Percentiles rank a stretch among this genome's conserved stretches.
phyloP scores from a whole-genome alignment of 2,329 filamentous ascomycete genomes.

The Neurospora sp. region DNA sequence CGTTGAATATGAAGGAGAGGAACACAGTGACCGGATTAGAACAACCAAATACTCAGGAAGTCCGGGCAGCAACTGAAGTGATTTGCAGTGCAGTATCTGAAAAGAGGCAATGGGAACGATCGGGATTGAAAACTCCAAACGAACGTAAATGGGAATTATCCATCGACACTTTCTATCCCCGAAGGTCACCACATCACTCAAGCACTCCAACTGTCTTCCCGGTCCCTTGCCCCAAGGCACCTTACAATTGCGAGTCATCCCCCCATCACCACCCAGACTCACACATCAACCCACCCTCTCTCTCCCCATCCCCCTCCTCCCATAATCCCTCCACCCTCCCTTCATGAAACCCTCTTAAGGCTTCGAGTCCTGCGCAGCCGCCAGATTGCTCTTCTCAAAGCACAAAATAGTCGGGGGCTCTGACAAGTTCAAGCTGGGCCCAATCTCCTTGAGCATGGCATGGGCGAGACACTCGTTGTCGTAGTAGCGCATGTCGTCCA shows the following conservation, averaged over 20 bases:
- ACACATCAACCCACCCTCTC: too few species aligned
- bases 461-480: conserved; percentile 44
- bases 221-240: too few species aligned
- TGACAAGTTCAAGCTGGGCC: conserved; percentile 22
- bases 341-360: background rate
- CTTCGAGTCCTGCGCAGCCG: background rate
- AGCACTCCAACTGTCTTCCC: background rate
- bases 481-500: conserved; percentile 63
- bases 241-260: too few species aligned
- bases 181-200: background rate
- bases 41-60: background rate
- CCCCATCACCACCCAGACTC: too few species aligned
- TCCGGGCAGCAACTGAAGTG: background rate
- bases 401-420: conserved; percentile 30
- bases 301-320: background rate
- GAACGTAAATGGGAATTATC: background rate
- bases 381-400: conserved; percentile 21
- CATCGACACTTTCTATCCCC: background rate
- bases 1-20: background rate
- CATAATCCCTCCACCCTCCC: background rate
- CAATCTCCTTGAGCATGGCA: conserved; percentile 28
- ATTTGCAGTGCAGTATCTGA: background rate
- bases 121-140: background rate
- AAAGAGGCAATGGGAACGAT: background rate
- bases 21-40: background rate